Percentiles rank a stretch among this genome's conserved stretches.
Evolutionary conservation across 352 stramenopile genomes (phyloP).

Genomic region (Globisporangium yorkense): DNA sequence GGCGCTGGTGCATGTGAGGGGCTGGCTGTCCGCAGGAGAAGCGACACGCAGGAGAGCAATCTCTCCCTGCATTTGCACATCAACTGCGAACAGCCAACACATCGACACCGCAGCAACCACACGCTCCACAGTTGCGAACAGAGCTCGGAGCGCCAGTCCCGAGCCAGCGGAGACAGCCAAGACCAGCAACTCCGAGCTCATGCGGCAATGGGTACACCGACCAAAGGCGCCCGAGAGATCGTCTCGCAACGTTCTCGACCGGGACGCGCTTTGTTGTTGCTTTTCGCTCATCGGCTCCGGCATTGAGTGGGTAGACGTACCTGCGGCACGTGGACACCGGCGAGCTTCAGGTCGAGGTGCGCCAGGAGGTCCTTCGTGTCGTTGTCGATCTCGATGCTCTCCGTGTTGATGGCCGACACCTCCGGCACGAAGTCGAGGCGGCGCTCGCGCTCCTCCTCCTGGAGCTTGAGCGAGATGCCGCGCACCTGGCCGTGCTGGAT

Average conservation of each 20-base stretch:
- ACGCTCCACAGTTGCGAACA: not conserved
- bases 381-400: conserved; percentile 96
- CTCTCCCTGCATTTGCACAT: not conserved
- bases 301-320: conserved; percentile 63
- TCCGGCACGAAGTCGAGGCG: conserved; percentile 99
- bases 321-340: conserved; percentile 86
- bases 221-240: conserved; percentile 14
- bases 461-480: conserved; percentile 99
- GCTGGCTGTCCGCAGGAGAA: not conserved
- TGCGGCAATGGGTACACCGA: conserved; percentile 64
- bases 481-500: conserved; percentile 99
- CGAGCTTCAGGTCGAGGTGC: conserved; percentile 91
- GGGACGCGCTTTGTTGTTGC: conserved; percentile 12
- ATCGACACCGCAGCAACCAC: not conserved
- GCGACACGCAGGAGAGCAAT: not conserved
- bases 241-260: conserved; percentile 10
- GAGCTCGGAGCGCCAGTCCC: conserved; percentile 1
- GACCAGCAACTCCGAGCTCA: conserved; percentile 12
- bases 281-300: conserved; percentile 68
- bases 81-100: not conserved
- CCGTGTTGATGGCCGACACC: conserved; percentile 92
- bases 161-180: not conserved
- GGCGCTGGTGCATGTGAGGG: not conserved
- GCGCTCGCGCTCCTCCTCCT: conserved; percentile 99
- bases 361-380: conserved; percentile 98